phyloP scores from a whole-genome alignment of 352 stramenopile genomes.

The Phytophthora lateralis region DNA sequence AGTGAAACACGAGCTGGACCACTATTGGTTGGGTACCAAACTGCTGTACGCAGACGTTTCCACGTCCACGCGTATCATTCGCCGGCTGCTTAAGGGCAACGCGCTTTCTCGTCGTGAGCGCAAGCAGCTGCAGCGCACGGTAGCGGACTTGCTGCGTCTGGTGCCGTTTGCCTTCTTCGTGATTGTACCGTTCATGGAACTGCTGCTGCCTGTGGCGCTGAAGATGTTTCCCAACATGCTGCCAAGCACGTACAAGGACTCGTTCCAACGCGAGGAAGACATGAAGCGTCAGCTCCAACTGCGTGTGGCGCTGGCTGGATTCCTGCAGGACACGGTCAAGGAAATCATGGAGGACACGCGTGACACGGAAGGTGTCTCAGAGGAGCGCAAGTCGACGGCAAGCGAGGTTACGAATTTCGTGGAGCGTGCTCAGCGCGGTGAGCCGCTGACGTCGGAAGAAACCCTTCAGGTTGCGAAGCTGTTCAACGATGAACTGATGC shows the following conservation, averaged over 20 bases:
- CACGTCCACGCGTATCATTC: slow-evolving; percentile 93
- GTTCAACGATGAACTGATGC: slow-evolving; percentile 98
- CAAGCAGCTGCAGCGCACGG: slow-evolving; percentile 97
- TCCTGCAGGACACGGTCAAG: slow-evolving; percentile 97
- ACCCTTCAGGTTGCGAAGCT: slow-evolving; percentile 92
- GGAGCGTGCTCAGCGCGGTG: slow-evolving; percentile 75
- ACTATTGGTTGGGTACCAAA: slow-evolving; percentile 98
- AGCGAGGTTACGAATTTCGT: slow-evolving; percentile 89
- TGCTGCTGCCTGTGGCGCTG: slow-evolving; percentile 96
- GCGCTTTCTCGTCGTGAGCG: slow-evolving; percentile 95
- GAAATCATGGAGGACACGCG: slow-evolving; percentile 85
- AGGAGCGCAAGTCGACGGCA: slow-evolving; percentile 78
- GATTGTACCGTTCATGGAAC: slow-evolving; percentile 98
- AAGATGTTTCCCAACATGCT: slow-evolving; percentile 99
- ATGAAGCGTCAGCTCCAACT: slow-evolving; percentile 98
- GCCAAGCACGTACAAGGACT: slow-evolving; percentile 96
- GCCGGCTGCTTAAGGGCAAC: slow-evolving; percentile 91
- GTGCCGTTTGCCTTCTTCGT: slow-evolving; percentile 98
- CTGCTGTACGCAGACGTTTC: slow-evolving; percentile 96
- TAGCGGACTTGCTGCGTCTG: slow-evolving; percentile 96
- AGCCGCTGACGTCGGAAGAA: slow-evolving; percentile 77
- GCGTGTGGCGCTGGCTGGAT: slow-evolving; percentile 95
- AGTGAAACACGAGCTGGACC: slow-evolving; percentile 92
- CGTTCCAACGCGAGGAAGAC: slow-evolving; percentile 97
- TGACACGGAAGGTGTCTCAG: slow-evolving; percentile 79